Base-by-base conservation (phyloP, 345 rosid species). In the Aegle marmelos region DNA sequence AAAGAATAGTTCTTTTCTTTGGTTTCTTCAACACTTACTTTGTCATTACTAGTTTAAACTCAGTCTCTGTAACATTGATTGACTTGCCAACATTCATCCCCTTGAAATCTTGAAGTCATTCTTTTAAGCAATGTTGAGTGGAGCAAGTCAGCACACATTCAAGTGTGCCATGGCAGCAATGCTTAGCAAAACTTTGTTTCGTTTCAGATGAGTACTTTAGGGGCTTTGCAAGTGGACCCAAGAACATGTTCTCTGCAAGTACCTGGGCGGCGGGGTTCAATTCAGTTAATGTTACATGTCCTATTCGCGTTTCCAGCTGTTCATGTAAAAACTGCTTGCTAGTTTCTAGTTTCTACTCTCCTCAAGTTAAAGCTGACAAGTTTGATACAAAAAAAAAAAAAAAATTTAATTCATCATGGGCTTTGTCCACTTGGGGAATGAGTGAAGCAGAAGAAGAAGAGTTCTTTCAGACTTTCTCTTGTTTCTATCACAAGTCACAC, bases 301-400 rank as follows among this genome's bases (percentile, higher is more conserved):
- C 80, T 79, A 36, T 72, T 76, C 27, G 41, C 31, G 60, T 76
- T 78, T 65, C 85, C 77, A 79, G 84, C 82, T 85, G 81, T 78
- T 79, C 22, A 39, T 72, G 9, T 66, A 36, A 30, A 77, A 77
- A 73, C 77, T 59, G 76, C 79, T 77, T 45, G 17, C 50, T 45
- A 45, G 50, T 45, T 45, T 16, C 50, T 0, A 71, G 27, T 37
- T 63, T 27, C 45, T 59, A 5, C 7, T 53, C 57, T 53, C 0
- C 5, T 17, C 17, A 53, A 45, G 50, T 13, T 79, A 27, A 61
- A 74, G 70, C 37, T 58, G 28, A 22, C 57, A 41, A 34, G 22
- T 17, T 37, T 59, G 19, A 5, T 53, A 0, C n/a, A n/a, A n/a
- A 45, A 16, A 50, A 50, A 53, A 17, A 53, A 25, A 28, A 17